phyloP scores from a whole-genome alignment of 305 asterid genomes.

The Rubia peregrina region DNA sequence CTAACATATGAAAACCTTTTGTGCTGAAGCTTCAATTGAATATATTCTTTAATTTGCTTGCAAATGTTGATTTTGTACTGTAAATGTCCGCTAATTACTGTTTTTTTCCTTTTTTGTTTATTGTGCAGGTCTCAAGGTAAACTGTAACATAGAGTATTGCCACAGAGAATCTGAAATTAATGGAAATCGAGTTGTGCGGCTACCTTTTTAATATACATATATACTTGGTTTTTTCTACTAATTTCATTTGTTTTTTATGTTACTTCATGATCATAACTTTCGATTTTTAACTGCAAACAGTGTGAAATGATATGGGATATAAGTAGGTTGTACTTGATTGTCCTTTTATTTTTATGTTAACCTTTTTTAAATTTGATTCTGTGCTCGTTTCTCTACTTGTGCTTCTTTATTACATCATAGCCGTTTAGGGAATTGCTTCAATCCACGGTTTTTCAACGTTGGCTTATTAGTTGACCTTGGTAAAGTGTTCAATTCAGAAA shows the following conservation, averaged over 20 bases:
- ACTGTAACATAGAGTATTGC: constrained; percentile 29
- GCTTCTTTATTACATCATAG: background rate
- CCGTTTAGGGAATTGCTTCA: background rate
- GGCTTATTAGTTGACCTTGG: background rate
- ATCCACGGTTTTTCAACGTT: background rate
- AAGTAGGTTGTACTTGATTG: background rate
- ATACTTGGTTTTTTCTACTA: background rate
- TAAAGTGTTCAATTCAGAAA: background rate
- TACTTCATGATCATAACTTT: background rate
- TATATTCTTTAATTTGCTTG: background rate
- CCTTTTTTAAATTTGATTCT: background rate
- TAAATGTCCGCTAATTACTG: background rate
- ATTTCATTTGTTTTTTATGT: background rate
- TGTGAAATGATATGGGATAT: background rate
- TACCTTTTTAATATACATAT: background rate
- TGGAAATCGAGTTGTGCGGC: constrained; percentile 24
- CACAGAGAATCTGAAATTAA: constrained; percentile 27
- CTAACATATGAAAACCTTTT: background rate
- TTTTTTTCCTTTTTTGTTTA: constrained; percentile 15
- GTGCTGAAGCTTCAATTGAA: background rate
- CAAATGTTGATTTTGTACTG: background rate
- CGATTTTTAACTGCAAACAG: background rate
- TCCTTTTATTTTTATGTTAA: background rate
- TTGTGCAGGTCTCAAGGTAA: constrained; percentile 88
- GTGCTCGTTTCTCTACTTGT: background rate